Percentiles rank a stretch among this genome's conserved stretches.
These are phyloP conservation scores for Lyophyllum semitale DNA, from an alignment of 768 basidiomycete genomes.

Conservation along the genomic window DNA sequence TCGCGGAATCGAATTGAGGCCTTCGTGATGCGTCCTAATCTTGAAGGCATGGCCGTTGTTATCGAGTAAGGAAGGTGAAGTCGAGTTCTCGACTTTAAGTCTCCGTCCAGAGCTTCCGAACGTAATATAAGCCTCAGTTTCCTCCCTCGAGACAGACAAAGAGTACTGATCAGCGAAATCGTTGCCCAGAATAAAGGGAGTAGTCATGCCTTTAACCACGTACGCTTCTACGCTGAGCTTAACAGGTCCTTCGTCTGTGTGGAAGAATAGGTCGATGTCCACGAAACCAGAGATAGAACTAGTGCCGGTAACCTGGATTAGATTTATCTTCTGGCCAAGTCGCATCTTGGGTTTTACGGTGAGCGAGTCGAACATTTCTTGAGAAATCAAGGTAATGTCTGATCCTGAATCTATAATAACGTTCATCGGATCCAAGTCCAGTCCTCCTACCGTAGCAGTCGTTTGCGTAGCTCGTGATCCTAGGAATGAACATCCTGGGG, in stretches of 20 bases:
- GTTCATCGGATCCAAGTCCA: neutral
- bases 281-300: too few relatives aligned
- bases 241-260: too few relatives aligned
- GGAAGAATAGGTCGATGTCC: too few relatives aligned
- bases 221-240: too few relatives aligned
- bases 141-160: constrained; percentile 24
- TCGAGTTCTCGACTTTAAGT: neutral
- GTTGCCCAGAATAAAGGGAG: constrained; percentile 32
- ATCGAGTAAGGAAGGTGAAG: neutral
- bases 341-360: too few relatives aligned
- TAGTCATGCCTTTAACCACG: constrained; percentile 24
- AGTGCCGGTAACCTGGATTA: too few relatives aligned
- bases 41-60: neutral
- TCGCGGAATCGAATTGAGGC: neutral
- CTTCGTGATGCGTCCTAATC: neutral
- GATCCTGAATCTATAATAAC: neutral
- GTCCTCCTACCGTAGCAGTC: neutral
- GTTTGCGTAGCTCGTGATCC: too few relatives aligned
- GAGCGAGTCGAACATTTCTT: too few relatives aligned
- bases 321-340: too few relatives aligned
- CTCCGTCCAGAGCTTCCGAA: neutral
- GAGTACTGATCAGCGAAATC: constrained; percentile 34
- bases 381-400: too few relatives aligned
- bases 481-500: neutral
- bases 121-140: neutral